Percentiles rank a stretch among this genome's conserved stretches.
Conservation (phyloP, 495 filamentous ascomycete genomes). For the Aspergillus biplanus region DNA sequence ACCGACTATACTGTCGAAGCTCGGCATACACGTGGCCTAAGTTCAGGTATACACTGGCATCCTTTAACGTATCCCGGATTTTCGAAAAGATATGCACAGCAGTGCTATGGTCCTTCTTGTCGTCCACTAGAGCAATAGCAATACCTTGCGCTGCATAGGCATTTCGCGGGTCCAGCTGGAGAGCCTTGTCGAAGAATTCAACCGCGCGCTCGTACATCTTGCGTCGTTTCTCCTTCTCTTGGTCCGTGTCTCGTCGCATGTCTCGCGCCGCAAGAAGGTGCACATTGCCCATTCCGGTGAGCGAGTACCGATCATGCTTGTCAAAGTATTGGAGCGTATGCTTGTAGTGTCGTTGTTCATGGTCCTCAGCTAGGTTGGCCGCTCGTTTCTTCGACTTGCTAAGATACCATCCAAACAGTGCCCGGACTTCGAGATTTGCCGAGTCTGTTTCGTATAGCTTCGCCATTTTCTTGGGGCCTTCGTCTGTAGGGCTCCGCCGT, state of each 20-base stretch:
- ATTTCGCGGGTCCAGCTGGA: conserved; percentile 89
- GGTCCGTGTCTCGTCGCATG: conserved; percentile 87
- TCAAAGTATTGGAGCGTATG: conserved; percentile 91
- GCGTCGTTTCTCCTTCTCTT: conserved; percentile 85
- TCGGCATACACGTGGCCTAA: conserved; percentile 91
- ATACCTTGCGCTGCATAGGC: conserved; percentile 96
- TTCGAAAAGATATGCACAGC: conserved; percentile 87
- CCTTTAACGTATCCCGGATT: conserved; percentile 84
- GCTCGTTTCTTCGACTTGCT: conserved; percentile 79
- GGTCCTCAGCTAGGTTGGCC: conserved; percentile 82
- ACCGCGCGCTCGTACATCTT: conserved; percentile 87
- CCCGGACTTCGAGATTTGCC: conserved; percentile 84
- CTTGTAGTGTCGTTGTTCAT: conserved; percentile 91
- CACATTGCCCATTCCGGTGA: conserved; percentile 96
- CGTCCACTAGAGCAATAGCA: conserved; percentile 90
- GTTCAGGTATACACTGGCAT: conserved; percentile 85
- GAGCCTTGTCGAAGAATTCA: conserved; percentile 97
- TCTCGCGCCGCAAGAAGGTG: conserved; percentile 84
- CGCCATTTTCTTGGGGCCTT: conserved; percentile 80
- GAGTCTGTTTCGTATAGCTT: conserved; percentile 80
- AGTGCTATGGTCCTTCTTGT: conserved; percentile 79
- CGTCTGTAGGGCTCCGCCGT: conserved; percentile 78
- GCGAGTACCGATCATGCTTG: conserved; percentile 93
- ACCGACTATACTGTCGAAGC: conserved; percentile 81
- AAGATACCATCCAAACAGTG: conserved; percentile 93